phyloP scores from a whole-genome alignment of 192 early-diverging fungal genomes.

The Pilaira anomala region DNA sequence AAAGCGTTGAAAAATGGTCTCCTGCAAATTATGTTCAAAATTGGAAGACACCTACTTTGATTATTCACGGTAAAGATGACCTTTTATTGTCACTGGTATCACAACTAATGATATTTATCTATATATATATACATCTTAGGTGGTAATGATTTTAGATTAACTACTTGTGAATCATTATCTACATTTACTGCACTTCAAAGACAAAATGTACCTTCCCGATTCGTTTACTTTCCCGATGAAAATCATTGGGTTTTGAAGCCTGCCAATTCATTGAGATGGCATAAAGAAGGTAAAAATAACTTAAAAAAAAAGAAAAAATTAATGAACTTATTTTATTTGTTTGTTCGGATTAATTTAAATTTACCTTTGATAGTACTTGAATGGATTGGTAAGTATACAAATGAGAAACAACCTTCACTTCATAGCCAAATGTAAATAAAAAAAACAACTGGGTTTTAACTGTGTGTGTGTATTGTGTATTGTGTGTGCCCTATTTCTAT shows the following conservation, averaged over 20 bases:
- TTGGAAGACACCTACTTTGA: constrained; percentile 76
- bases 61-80: constrained; percentile 61
- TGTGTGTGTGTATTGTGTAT: too few species aligned
- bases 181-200: constrained; percentile 77
- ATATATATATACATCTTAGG: constrained; percentile 9
- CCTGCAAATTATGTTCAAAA: constrained; percentile 65
- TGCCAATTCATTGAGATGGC: constrained; percentile 72
- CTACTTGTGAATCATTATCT: constrained; percentile 65
- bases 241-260: constrained; percentile 64
- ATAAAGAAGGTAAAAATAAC: constrained; percentile 51
- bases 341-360: not conserved
- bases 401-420: not conserved
- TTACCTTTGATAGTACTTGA: constrained; percentile 8
- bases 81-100: constrained; percentile 5
- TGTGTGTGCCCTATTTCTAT: too few species aligned
- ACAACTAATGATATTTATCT: not conserved
- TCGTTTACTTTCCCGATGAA: constrained; percentile 79
- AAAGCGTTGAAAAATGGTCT: constrained; percentile 62
- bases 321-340: not conserved
- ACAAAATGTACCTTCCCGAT: constrained; percentile 59
- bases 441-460: too few species aligned
- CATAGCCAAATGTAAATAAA: too few species aligned
- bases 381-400: constrained; percentile 21
- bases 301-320: not conserved
- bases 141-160: constrained; percentile 63